A percentile compares a stretch with the other conserved stretches of the same genome.
Evolutionary conservation across 176 grass and related monocot species (phyloP).

Genomic region (Tillandsia leiboldiana): DNA sequence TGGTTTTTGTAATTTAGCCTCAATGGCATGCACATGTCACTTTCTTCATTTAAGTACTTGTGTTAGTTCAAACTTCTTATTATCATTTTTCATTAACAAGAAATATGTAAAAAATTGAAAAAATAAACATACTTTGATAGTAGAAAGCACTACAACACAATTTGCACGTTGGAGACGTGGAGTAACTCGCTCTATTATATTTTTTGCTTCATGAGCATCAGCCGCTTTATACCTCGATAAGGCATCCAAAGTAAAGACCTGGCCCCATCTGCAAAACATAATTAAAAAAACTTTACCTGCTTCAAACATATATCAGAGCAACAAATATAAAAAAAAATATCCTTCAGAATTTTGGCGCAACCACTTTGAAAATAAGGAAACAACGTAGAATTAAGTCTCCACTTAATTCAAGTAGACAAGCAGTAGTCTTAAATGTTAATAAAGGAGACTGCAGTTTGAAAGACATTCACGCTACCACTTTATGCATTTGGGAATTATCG

Average conservation of each 20-base stretch:
- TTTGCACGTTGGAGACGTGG: constrained; percentile 98
- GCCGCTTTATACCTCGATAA: constrained; percentile 71
- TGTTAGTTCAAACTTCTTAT: not conserved
- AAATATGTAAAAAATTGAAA: not conserved
- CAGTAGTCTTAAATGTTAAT: too few relatives aligned
- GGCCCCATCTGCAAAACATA: constrained; percentile 61
- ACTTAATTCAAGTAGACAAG: too few relatives aligned
- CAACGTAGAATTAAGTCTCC: too few relatives aligned
- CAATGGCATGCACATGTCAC: not conserved
- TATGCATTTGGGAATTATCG: too few relatives aligned
- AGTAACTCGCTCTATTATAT: constrained; percentile 82
- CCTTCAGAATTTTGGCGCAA: too few relatives aligned
- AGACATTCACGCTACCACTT: too few relatives aligned
- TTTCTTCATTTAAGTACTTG: not conserved
- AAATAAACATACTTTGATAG: constrained; percentile 63
- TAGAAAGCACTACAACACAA: constrained; percentile 95
- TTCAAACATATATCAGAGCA: too few relatives aligned
- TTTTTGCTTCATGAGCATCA: constrained; percentile 84
- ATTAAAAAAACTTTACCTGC: constrained; percentile 6
- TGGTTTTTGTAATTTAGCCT: too few relatives aligned
- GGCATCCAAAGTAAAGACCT: constrained; percentile 98
- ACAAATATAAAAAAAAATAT: too few relatives aligned
- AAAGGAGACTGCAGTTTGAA: too few relatives aligned
- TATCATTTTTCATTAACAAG: not conserved
- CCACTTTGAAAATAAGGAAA: too few relatives aligned